Base-by-base conservation (phyloP, 2,329 filamentous ascomycete genomes). In the Pseudocercospora musae region DNA sequence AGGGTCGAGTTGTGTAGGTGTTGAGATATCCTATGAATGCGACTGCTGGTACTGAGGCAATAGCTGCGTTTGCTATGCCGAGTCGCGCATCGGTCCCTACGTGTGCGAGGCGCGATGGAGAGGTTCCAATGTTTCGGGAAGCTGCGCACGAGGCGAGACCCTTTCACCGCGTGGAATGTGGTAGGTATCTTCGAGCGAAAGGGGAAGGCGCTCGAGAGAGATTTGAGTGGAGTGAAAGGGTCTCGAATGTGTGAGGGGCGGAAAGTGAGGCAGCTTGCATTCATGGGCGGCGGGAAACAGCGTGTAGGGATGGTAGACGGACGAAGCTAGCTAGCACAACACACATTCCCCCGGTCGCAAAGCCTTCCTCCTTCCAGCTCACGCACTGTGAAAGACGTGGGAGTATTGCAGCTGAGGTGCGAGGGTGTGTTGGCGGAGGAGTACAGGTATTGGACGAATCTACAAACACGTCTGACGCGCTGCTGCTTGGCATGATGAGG, bases 131-230 rank as follows among this genome's bases (percentile, higher is more conserved):
- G 52, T 54, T 29, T 54, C 15, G 29, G 52, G 18, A 54, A 37
- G 52, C 18, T 10, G 52, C 52, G 52, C 29, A 54, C 13, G 10
- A 54, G 52, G 29, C 52, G 27, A 54, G 31, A 21, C 52, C 40
- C 52, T 20, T 18, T 18, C 37, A 40, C 37, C 15, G 37, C 37
- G 15, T 40, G 4, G n/a, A n/a, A n/a, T n/a, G n/a, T n/a, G n/a
- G n/a, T n/a, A n/a, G n/a, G n/a, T n/a, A n/a, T n/a, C n/a, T n/a
- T n/a, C n/a, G n/a, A n/a, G n/a, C n/a, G n/a, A n/a, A n/a, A n/a
- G n/a, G n/a, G n/a, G n/a, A n/a, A 42, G 57, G 61, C 44, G 50
- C 42, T 31, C 21, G 42, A 49, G 29, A 15, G 58, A 29, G 20
- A 31, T 6, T 20, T 11, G 10, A 9, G 57, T 40, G 57, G 31